Conservation (phyloP, 129 eudicot genomes). For the Tagetes erecta region DNA sequence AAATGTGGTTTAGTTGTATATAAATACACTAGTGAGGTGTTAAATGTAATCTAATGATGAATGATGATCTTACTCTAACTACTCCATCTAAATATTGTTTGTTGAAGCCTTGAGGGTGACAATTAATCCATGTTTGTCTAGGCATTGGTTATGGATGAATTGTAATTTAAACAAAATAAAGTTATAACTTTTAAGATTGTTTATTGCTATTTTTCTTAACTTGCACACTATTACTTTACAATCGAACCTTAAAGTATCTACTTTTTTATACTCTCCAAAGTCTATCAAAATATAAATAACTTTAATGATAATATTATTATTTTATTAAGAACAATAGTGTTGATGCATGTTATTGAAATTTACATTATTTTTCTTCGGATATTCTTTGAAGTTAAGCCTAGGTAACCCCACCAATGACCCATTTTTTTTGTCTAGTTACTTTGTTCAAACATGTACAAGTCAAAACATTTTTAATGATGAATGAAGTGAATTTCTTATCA, state of each 20-base stretch:
- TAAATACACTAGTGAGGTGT: too few species aligned
- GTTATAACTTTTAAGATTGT: too few species aligned
- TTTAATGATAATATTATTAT: too few species aligned
- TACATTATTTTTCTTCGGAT: slow-evolving; percentile 20
- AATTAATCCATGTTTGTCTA: too few species aligned
- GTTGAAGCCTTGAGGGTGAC: too few species aligned
- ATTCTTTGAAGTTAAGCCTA: slow-evolving; percentile 30
- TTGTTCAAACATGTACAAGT: not conserved
- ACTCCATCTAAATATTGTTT: too few species aligned
- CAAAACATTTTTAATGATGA: slow-evolving; percentile 2
- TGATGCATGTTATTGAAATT: slow-evolving; percentile 24
- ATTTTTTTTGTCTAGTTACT: not conserved
- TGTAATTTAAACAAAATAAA: too few species aligned
- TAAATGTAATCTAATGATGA: too few species aligned
- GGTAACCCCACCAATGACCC: slow-evolving; percentile 17
- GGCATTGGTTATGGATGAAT: too few species aligned
- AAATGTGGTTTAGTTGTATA: too few species aligned
- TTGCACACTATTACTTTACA: not conserved
- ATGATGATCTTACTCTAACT: too few species aligned
- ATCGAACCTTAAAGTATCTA: slow-evolving; percentile 13
- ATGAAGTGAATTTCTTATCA: not conserved
- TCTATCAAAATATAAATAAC: too few species aligned
- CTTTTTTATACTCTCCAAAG: not conserved
- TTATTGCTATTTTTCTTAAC: not conserved
- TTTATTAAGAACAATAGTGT: not conserved